Conservation (phyloP, 2,329 filamentous ascomycete species). For the Aspergillus clavatus region DNA sequence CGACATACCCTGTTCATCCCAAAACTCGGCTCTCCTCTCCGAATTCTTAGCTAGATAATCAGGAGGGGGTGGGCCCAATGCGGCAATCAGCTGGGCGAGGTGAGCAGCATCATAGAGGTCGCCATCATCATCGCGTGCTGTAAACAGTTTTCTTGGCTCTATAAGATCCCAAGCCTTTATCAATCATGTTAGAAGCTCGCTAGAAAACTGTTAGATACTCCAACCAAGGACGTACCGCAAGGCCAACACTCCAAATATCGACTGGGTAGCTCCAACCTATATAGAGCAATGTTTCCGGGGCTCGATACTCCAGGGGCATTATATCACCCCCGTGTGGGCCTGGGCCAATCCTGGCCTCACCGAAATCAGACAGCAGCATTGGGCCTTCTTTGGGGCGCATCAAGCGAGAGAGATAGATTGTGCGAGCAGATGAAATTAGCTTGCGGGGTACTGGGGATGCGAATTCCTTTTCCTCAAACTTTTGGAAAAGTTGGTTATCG, state of each 20-base stretch:
- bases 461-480: constrained; percentile 27
- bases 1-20: constrained; percentile 30
- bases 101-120: constrained; percentile 39
- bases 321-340: constrained; percentile 22
- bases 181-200: too few species aligned
- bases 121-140: constrained; percentile 32
- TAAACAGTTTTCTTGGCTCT: constrained; percentile 40
- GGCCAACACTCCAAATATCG: constrained; percentile 32
- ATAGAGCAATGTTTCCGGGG: constrained; percentile 29
- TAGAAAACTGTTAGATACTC: constrained; percentile 1
- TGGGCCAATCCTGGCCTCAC: constrained; percentile 26
- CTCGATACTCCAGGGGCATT: constrained; percentile 27
- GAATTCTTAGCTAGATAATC: constrained; percentile 26
- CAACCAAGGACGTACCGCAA: constrained; percentile 25
- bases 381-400: constrained; percentile 25
- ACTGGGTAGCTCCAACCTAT: constrained; percentile 28
- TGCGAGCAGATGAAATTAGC: constrained; percentile 26
- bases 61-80: constrained; percentile 41
- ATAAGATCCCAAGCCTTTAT: constrained; percentile 47
- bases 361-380: constrained; percentile 29
- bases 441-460: constrained; percentile 36
- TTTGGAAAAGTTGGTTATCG: constrained; percentile 23
- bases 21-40: constrained; percentile 33
- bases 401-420: constrained; percentile 26
- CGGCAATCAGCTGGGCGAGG: constrained; percentile 42